Evolutionary conservation across 768 basidiomycete genomes (phyloP), one percentile per base, ranked within the genome.

Genomic region (Ephemerocybe angulata): DNA sequence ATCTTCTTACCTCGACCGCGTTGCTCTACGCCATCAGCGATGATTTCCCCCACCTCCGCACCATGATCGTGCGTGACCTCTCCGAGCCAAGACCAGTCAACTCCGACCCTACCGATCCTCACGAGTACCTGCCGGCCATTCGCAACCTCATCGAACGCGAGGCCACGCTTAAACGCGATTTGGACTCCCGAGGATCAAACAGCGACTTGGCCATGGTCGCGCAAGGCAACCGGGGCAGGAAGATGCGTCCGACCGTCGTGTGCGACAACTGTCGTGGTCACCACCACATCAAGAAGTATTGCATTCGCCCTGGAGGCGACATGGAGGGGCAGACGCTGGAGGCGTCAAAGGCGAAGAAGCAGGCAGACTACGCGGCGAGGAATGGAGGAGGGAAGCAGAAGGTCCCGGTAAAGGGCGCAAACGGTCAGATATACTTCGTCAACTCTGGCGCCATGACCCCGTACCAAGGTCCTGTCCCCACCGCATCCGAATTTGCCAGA

Each of bases 311-410:
- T 7, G 62, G 63, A 12, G 66, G 69, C 4, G 67, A 67, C 0
- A 67, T 69, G 66, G 63, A 52, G 2, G 63, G 69, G 0, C 67
- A 69, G 35, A 56, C 64, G 1, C 44, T 67, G 3, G 58, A 52
- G 1, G 63, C 67, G 21, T 60, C 63, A 0, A 53, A 30, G 3
- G 60, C 53, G n/a, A 42, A 40, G n/a, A 40, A n/a, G 48, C 56
- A 33, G 31, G 35, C 42, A 38, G 51, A 56, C 24, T 21, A 35
- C 11, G n/a, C 37, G 24, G 31, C 29, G 25, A 28, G 5, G n/a
- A 21, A 8, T 10, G 12, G n/a, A 25, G 30, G 21, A 49, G 13
- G 28, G 7, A 24, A 28, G 21, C 17, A 28, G 31, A 42, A 42
- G 19, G 13, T 5, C 5, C 15, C 21, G 38, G 5, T 19, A 19